Evolutionary conservation across 305 asterid species (phyloP).

Genomic region (Andrographis paniculata): DNA sequence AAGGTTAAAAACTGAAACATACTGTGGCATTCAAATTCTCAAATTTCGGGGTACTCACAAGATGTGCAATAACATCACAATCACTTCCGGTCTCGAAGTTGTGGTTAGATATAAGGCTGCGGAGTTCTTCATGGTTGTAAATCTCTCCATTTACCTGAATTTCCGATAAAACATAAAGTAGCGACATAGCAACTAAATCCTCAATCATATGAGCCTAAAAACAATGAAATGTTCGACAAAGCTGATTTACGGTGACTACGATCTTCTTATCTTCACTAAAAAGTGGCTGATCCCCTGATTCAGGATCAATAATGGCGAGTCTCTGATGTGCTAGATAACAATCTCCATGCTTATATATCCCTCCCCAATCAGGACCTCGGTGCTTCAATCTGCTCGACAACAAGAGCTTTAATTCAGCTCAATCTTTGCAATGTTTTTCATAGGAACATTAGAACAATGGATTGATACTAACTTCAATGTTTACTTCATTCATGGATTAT

Average conservation of each 20-base stretch:
- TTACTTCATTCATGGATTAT: too few species aligned
- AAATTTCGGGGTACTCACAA: slow-evolving; percentile 51
- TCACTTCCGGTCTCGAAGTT: slow-evolving; percentile 85
- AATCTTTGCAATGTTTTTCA: not conserved
- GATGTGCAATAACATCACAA: slow-evolving; percentile 97
- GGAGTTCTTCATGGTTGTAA: slow-evolving; percentile 81
- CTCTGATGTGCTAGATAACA: slow-evolving; percentile 79
- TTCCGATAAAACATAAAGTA: not conserved
- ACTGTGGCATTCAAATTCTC: not conserved
- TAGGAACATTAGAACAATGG: too few species aligned
- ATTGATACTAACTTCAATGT: too few species aligned
- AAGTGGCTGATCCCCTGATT: slow-evolving; percentile 96
- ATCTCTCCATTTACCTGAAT: slow-evolving; percentile 93
- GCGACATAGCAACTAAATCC: too few species aligned
- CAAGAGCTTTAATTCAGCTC: not conserved
- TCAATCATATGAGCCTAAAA: too few species aligned
- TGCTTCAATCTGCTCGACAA: slow-evolving; percentile 73
- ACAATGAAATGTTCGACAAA: not conserved
- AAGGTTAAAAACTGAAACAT: not conserved
- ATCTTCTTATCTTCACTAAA: slow-evolving; percentile 63
- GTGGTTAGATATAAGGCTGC: slow-evolving; percentile 58
- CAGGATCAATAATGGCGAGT: slow-evolving; percentile 87
- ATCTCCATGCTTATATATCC: slow-evolving; percentile 76
- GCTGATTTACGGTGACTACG: slow-evolving; percentile 61
- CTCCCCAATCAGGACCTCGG: slow-evolving; percentile 99